Conservation (phyloP, 2,329 filamentous ascomycete genomes). For the Epichloe gansuensis region DNA sequence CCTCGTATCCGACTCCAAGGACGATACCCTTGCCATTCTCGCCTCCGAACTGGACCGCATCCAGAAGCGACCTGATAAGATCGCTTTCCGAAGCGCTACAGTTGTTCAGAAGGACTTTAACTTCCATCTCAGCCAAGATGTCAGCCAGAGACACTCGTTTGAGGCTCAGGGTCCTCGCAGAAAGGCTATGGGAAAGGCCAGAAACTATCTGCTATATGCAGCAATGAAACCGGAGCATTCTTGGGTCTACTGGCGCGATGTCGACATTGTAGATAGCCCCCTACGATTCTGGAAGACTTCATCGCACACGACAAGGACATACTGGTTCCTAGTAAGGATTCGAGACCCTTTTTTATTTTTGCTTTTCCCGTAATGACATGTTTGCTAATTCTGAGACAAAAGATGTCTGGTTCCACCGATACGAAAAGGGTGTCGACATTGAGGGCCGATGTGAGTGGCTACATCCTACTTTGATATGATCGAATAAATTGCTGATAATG, state of each 20-base stretch:
- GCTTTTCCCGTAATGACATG: not conserved
- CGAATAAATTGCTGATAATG: constrained; percentile 5
- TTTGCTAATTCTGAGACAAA: constrained; percentile 16
- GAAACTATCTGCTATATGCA: constrained; percentile 80
- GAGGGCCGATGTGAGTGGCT: constrained; percentile 78
- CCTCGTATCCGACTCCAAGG: constrained; percentile 79
- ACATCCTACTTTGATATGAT: not conserved
- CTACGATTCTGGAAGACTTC: constrained; percentile 85
- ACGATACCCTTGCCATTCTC: constrained; percentile 84
- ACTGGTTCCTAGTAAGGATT: constrained; percentile 75
- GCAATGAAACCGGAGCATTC: constrained; percentile 88
- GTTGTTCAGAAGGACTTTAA: constrained; percentile 91
- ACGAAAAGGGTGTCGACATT: constrained; percentile 68
- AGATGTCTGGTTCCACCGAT: constrained; percentile 98
- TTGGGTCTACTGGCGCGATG: constrained; percentile 98
- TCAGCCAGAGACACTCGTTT: constrained; percentile 75
- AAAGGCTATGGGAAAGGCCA: constrained; percentile 78
- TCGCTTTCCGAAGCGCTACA: constrained; percentile 73
- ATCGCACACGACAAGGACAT: constrained; percentile 88
- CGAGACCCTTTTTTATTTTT: not conserved
- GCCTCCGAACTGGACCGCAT: constrained; percentile 77
- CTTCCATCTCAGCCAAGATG: constrained; percentile 59
- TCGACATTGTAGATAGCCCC: constrained; percentile 90
- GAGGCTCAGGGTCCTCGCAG: constrained; percentile 79
- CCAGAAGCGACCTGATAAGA: constrained; percentile 66